phyloP scores from a whole-genome alignment of 208 protist species.

The Trypanosoma brucei region DNA sequence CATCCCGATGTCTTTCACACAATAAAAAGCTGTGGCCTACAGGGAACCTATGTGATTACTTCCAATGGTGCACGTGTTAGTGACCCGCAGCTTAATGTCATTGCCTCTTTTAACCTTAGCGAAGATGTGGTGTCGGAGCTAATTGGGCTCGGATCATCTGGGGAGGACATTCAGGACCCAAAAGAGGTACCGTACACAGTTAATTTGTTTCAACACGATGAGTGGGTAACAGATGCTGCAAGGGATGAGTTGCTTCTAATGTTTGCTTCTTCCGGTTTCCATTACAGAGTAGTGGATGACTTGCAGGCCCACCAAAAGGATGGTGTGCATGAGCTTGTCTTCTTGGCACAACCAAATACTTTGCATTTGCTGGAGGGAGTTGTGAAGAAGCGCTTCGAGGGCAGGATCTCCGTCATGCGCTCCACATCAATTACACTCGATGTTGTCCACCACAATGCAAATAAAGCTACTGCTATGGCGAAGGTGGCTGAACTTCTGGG shows the following conservation, averaged over 20 bases:
- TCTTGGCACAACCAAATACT: constrained; percentile 24
- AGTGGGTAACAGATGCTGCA: constrained; percentile 44
- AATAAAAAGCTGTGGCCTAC: constrained; percentile 30
- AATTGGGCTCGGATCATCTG: constrained; percentile 28
- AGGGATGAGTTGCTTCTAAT: constrained; percentile 47
- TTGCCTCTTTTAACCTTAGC: constrained; percentile 40
- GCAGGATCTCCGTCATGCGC: constrained; percentile 27
- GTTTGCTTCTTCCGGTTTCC: constrained; percentile 39
- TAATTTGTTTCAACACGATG: constrained; percentile 55
- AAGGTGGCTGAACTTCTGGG: constrained; percentile 34
- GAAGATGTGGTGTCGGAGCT: constrained; percentile 35
- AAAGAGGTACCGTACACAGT: constrained; percentile 7
- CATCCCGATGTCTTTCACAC: constrained; percentile 59
- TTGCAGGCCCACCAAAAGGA: constrained; percentile 6
- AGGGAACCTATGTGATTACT: constrained; percentile 66
- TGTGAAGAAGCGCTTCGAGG: constrained; percentile 25
- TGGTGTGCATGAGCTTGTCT: constrained; percentile 39
- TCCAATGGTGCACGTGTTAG: constrained; percentile 67
- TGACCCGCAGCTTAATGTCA: constrained; percentile 23
- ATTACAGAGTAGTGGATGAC: constrained; percentile 33
- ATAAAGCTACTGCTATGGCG: constrained; percentile 44
- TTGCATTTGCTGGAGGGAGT: constrained; percentile 29
- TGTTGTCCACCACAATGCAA: constrained; percentile 23
- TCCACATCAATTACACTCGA: constrained; percentile 29
- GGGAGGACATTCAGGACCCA: background rate